Conservation (phyloP, 768 basidiomycete genomes). For the Psilocybe azurescens region DNA sequence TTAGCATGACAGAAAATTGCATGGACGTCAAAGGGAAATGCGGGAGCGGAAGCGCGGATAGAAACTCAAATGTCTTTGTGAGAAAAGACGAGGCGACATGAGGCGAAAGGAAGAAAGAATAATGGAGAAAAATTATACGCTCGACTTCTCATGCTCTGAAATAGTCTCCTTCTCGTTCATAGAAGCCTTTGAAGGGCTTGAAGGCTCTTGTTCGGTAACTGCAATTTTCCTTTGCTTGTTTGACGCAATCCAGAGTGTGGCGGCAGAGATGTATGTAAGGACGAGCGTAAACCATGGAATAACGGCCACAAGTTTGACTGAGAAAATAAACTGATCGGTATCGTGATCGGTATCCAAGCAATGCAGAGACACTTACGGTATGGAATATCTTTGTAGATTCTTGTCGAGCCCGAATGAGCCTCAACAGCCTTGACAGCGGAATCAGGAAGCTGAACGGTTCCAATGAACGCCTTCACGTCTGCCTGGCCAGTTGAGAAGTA, state of each 20-base stretch:
- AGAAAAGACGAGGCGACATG: not conserved
- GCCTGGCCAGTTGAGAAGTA: conserved; percentile 50
- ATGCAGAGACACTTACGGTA: conserved; percentile 46
- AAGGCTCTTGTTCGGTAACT: not conserved
- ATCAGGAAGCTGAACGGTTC: conserved; percentile 38
- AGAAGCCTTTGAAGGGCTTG: conserved; percentile 3
- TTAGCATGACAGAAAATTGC: not conserved
- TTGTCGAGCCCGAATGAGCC: conserved; percentile 40
- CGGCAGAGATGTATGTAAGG: conserved; percentile 28
- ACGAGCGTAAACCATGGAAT: conserved; percentile 50
- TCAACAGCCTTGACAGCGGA: conserved; percentile 41
- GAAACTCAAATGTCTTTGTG: not conserved
- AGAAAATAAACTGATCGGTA: conserved; percentile 4
- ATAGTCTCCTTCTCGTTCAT: conserved; percentile 20
- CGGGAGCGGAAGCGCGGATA: not conserved
- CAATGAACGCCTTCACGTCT: conserved; percentile 46
- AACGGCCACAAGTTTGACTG: conserved; percentile 55
- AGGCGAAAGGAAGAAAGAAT: not conserved
- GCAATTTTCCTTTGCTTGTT: not conserved
- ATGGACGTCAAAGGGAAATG: not conserved
- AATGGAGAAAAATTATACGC: not conserved
- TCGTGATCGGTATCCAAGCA: not conserved
- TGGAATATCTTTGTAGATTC: conserved; percentile 47
- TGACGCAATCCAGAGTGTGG: conserved; percentile 26
- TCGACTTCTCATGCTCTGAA: conserved; percentile 1